Base-by-base conservation (phyloP, 1,284 basidiomycete species). In the Cryptococcus sp. region DNA sequence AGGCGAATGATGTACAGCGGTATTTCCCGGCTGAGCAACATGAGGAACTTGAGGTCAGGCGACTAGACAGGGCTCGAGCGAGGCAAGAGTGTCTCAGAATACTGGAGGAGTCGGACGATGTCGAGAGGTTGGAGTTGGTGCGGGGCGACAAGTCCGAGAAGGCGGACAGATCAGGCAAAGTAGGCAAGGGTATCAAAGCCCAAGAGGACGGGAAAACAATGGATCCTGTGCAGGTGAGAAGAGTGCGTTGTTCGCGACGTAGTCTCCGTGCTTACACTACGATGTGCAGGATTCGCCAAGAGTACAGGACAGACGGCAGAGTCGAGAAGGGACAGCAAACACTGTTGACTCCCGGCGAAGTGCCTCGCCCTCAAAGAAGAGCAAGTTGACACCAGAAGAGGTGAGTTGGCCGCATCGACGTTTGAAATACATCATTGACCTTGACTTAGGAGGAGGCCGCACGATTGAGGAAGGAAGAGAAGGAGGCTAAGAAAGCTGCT, bases 331-430 rank as follows among this genome's bases (percentile, higher is more conserved):
- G 0, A 68, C 67, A 1, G 67, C 67, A 13, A 59, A 55, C 22
- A 68, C 64, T 3, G 53, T 58, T 20, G 63, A 61, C 37, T 69
- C 57, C 29, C 54, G 69, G 7, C 52, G 68, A 1, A 72, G 67
- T 46, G 55, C 59, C 1, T 75, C 75, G 3, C 75, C 74, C 0
- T 40, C 51, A 15, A 73, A 72, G 58, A 66, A 64, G 50, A 38
- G 41, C 13, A 77, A 70, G 49, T 40, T 69, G 50, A 64, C 70
- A 0, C 62, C 69, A 1, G 74, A 74, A 49, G 73, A 76, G 61
- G 74, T 75, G 52, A 50, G 70, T 58, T 26, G 8, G 16, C 26
- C 26, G 17, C 2, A 17, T 16, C 39, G n/a, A 50, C 48, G 39
- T 10, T 6, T 11, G 50, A 41, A 43, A 47, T 37, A 19, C 15